Base-by-base conservation (phyloP, 2,329 filamentous ascomycete genomes). In the Stagonosporopsis rhizophila region DNA sequence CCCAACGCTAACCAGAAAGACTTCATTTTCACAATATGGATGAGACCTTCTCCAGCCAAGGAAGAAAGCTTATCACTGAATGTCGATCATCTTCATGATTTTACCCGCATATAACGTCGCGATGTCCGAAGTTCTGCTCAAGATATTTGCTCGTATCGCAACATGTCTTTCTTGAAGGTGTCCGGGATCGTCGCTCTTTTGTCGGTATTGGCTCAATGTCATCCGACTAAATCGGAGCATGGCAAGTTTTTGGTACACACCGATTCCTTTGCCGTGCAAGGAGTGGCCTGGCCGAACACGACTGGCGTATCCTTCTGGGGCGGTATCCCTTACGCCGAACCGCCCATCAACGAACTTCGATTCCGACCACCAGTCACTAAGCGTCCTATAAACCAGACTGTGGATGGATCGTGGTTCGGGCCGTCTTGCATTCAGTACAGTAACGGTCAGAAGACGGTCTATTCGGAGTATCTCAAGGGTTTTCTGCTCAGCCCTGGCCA, bases 261-360 rank as follows among this genome's bases (percentile, higher is more conserved):
- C 4, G 56, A 55, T 23, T 28, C 54, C 2, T 67, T 66, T 23
- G 28, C 61, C 2, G 66, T 69, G 3, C 42, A 62, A 39, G 64
- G 66, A 17, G 35, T 56, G 11, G 28, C 55, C 19, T 65, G 57
- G 38, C 57, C 60, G n/a, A 67, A 69, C 50, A 54, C 52, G 4
- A 65, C 65, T 7, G 52, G 61, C 11, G 65, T 69, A 11, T 64
- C 61, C 28, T 63, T 66, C 52, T 51, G 39, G 39, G 20, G 32
- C 14, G n/a, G 9, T 1, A 38, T 51, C 9, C 48, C 48, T 6
- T 51, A 37, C 15, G 48, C 48, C 3, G 48, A 51, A 22, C 39
- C 48, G 3, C 48, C 48, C 7, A 6, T 51, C 15, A 30, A 32
- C 12, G 1, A 22, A 14, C 48, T 44, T 3, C 48, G 48, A 2